phyloP scores from a whole-genome alignment of 73 alveolate species.

The Stentor coeruleus region DNA sequence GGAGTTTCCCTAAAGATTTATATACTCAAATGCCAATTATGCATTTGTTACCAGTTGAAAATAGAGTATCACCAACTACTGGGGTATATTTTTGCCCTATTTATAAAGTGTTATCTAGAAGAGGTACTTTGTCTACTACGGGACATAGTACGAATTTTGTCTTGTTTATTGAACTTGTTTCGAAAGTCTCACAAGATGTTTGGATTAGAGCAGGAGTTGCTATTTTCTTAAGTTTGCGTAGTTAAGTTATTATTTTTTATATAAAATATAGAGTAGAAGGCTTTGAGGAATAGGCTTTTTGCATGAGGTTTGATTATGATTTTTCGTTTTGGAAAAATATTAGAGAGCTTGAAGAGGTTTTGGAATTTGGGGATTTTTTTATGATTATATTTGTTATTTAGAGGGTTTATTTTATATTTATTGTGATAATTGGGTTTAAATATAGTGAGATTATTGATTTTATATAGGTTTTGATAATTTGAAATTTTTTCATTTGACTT shows the following conservation, averaged over 20 bases:
- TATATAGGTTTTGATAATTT: too few relatives aligned
- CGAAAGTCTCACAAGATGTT: slow-evolving; percentile 80
- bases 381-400: too few relatives aligned
- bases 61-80: slow-evolving; percentile 26
- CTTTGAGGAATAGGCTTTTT: too few relatives aligned
- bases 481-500: too few relatives aligned
- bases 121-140: slow-evolving; percentile 98
- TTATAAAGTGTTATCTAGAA: slow-evolving; percentile 78
- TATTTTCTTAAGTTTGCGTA: slow-evolving; percentile 64
- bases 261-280: too few relatives aligned
- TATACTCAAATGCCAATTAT: slow-evolving; percentile 93
- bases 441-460: too few relatives aligned
- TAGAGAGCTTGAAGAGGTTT: too few relatives aligned
- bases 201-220: slow-evolving; percentile 99
- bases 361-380: too few relatives aligned
- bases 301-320: too few relatives aligned
- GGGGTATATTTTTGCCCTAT: slow-evolving; percentile 71
- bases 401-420: too few relatives aligned
- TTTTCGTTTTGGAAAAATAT: too few relatives aligned
- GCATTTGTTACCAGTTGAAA: slow-evolving; percentile 77
- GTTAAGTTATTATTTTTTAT: not conserved
- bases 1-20: slow-evolving; percentile 88
- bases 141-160: slow-evolving; percentile 98
- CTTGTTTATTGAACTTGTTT: slow-evolving; percentile 86
- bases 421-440: too few relatives aligned